Evolutionary conservation across 73 alveolate genomes (phyloP).

Genomic region (Blepharisma japonicum): DNA sequence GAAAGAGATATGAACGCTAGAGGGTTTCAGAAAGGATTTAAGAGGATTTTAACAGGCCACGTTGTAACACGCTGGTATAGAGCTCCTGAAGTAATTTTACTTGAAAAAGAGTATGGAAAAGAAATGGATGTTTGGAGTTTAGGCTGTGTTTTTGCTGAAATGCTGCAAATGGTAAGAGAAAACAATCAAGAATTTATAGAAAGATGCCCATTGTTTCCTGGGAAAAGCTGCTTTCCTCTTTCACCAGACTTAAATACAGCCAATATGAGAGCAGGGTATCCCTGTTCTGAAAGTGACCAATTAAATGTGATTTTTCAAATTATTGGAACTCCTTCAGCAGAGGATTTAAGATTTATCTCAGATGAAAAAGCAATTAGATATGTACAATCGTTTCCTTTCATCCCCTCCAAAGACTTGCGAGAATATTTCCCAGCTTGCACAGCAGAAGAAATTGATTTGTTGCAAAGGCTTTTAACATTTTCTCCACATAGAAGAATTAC

Average conservation of each 20-base stretch:
- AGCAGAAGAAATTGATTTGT: slow-evolving; percentile 68
- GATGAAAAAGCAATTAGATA: slow-evolving; percentile 83
- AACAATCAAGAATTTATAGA: slow-evolving; percentile 85
- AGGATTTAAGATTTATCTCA: slow-evolving; percentile 65
- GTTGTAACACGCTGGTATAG: slow-evolving; percentile 98
- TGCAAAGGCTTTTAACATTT: slow-evolving; percentile 61
- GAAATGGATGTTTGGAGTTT: slow-evolving; percentile 97
- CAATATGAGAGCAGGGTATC: slow-evolving; percentile 77
- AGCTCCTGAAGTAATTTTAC: slow-evolving; percentile 95
- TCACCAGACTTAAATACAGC: slow-evolving; percentile 84
- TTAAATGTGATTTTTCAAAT: slow-evolving; percentile 84
- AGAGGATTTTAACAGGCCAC: slow-evolving; percentile 89
- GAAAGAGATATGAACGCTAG: not conserved
- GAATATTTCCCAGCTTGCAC: slow-evolving; percentile 68
- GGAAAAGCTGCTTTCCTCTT: slow-evolving; percentile 92
- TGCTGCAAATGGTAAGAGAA: slow-evolving; percentile 93
- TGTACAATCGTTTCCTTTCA: slow-evolving; percentile 66
- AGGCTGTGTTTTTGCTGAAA: slow-evolving; percentile 95
- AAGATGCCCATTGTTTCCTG: slow-evolving; percentile 96
- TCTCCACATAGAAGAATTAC: slow-evolving; percentile 82
- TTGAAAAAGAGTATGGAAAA: slow-evolving; percentile 93
- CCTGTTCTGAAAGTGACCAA: slow-evolving; percentile 82
- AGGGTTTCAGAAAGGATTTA: slow-evolving; percentile 19
- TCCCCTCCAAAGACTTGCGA: slow-evolving; percentile 53
- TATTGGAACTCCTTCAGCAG: slow-evolving; percentile 86